Evolutionary conservation across 805 yeast species (phyloP), one percentile per base, ranked within the genome.

Genomic region (Cyberlindnera americana): DNA sequence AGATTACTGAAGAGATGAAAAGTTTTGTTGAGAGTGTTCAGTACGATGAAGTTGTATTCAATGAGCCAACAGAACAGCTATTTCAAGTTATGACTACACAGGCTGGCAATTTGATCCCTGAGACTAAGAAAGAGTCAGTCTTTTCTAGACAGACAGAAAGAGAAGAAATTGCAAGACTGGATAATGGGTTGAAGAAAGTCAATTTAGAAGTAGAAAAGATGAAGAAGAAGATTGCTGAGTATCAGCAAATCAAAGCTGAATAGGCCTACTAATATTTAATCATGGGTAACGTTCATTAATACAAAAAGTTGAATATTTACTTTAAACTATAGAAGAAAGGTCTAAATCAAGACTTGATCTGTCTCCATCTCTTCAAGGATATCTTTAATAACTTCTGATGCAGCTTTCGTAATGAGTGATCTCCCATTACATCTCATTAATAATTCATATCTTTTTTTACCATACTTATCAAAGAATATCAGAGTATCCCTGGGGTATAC

Each of bases 1-100:
- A 46, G 18, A 39, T 46, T 8, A 49, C 56, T 0, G 59, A 53
- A 14, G 54, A 54, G 28, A 60, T 62, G 35, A 56, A 60, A 4
- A 65, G 69, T 1, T 14, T 17, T 16, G 83, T 84, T 3, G 74
- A 78, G 46, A 73, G 84, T 33, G 62, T 78, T 2, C 64, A 81
- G 29, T 93, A 83, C 54, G 99, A 93, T 57, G 99, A 93, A 58
- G 66, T 93, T 15, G 95, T 93, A 2, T 93, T 93, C 57, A 87
- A 84, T 59, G 99, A 93, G 61, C 99, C 99, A 3, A 89, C 96
- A 6, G 98, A 93, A 52, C 74, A 74, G 16, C 77, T 89, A 62
- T 91, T 93, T 64, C 87, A 83, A 49, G 66, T 80, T 5, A 70
- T 91, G 54, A 85, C 95, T 6, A 60, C 69, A 27, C 72, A 74